Conservation (phyloP, 805 yeast species). For the Millerozyma miso region DNA sequence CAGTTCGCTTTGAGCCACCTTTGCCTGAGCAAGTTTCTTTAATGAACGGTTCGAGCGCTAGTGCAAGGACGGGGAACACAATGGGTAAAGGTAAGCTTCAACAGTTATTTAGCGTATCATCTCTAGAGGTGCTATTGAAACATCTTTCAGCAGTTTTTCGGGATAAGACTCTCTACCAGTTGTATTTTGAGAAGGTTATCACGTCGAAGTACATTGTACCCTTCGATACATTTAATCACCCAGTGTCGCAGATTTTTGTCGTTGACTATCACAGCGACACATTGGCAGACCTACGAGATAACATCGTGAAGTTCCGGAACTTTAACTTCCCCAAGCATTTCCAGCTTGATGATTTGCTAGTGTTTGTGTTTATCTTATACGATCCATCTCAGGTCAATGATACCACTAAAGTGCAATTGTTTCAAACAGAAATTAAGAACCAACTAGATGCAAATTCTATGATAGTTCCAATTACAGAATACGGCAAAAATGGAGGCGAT, state of each 20-base stretch:
- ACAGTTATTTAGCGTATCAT: constrained; percentile 36
- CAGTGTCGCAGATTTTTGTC: constrained; percentile 69
- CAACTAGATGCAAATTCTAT: constrained; percentile 26
- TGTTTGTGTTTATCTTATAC: constrained; percentile 33
- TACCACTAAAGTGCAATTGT: constrained; percentile 24
- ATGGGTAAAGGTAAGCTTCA: constrained; percentile 9
- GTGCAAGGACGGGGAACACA: constrained; percentile 14
- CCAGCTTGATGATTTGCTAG: constrained; percentile 58
- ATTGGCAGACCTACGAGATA: constrained; percentile 52
- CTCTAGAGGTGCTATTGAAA: constrained; percentile 28
- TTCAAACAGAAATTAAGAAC: constrained; percentile 24
- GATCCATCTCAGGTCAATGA: constrained; percentile 17
- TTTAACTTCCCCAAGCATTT: constrained; percentile 62
- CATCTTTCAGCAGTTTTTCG: constrained; percentile 6
- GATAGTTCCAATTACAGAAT: constrained; percentile 11
- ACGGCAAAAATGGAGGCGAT: constrained; percentile 4
- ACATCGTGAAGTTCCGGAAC: constrained; percentile 45
- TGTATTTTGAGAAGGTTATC: constrained; percentile 53
- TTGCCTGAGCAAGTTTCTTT: constrained; percentile 37
- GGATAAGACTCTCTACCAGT: constrained; percentile 44
- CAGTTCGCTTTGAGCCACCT: constrained; percentile 49
- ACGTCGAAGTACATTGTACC: constrained; percentile 61
- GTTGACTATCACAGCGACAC: constrained; percentile 51
- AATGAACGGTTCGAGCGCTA: constrained; percentile 13
- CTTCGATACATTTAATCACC: constrained; percentile 85